These are phyloP conservation scores for Phytophthora rubi DNA, from an alignment of 352 stramenopile genomes.

Conservation along the genomic window DNA sequence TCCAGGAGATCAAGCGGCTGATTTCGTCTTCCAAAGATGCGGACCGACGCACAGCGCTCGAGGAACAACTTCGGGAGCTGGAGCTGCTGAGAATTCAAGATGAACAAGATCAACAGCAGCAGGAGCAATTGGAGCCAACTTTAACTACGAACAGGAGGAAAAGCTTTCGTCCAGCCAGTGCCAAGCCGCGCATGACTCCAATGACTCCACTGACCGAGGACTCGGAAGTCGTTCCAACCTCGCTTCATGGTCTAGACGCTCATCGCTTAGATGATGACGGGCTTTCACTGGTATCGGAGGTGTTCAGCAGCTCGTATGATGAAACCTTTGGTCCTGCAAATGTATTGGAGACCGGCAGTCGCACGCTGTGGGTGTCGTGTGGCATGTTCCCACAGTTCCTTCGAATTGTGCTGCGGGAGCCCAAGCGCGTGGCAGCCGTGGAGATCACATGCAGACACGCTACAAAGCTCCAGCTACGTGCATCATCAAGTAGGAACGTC, in stretches of 20 bases:
- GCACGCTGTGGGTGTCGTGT: constrained; percentile 71
- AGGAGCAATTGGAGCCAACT: constrained; percentile 9
- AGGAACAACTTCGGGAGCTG: constrained; percentile 74
- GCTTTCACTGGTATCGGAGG: constrained; percentile 56
- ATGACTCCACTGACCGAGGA: constrained; percentile 71
- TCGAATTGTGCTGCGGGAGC: constrained; percentile 64
- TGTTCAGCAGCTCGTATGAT: constrained; percentile 75
- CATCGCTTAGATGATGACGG: constrained; percentile 45
- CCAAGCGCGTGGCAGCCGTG: constrained; percentile 57
- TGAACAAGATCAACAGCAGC: constrained; percentile 38
- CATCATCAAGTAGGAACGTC: constrained; percentile 43
- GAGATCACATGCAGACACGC: constrained; percentile 77
- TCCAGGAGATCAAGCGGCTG: constrained; percentile 79
- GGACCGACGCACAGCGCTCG: constrained; percentile 58
- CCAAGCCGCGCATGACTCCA: constrained; percentile 61
- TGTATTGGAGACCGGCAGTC: constrained; percentile 59
- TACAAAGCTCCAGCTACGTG: constrained; percentile 62
- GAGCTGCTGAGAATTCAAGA: constrained; percentile 63
- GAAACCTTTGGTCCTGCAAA: constrained; percentile 53
- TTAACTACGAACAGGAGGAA: constrained; percentile 44
- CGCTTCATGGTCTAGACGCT: constrained; percentile 50
- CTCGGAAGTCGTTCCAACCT: constrained; percentile 58
- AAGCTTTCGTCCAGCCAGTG: constrained; percentile 72
- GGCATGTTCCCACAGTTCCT: constrained; percentile 82
- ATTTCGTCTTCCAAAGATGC: constrained; percentile 75